Conservation (phyloP, 2,329 filamentous ascomycete species). For the Botryotinia convoluta region DNA sequence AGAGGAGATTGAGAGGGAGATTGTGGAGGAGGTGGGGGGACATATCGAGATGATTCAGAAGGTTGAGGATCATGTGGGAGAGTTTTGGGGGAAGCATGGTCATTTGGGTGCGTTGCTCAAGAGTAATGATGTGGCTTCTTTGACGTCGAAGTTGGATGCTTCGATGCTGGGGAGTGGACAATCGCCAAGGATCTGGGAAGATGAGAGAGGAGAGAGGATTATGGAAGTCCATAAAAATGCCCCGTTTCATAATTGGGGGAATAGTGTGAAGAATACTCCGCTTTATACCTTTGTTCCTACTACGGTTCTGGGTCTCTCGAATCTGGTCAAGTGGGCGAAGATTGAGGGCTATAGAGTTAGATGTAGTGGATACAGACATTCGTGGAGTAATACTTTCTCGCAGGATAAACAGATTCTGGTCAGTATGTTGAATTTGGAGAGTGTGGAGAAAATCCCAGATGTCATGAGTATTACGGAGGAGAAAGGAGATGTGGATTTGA, state of each 20-base stretch:
- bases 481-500: background rate
- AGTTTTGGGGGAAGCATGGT: slow-evolving; percentile 10
- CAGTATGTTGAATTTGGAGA: slow-evolving; percentile 43
- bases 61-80: slow-evolving; percentile 20
- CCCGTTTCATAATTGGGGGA: slow-evolving; percentile 45
- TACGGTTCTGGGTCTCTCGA: slow-evolving; percentile 43
- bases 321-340: slow-evolving; percentile 42
- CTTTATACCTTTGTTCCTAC: slow-evolving; percentile 44
- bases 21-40: slow-evolving; percentile 4
- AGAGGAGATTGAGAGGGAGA: background rate
- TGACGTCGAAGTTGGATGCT: background rate
- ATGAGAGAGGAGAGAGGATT: slow-evolving; percentile 34
- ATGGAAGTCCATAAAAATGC: slow-evolving; percentile 40
- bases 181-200: slow-evolving; percentile 38
- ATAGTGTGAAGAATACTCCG: slow-evolving; percentile 42
- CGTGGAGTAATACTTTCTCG: slow-evolving; percentile 44
- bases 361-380: slow-evolving; percentile 46
- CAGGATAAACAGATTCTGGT: slow-evolving; percentile 44
- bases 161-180: background rate
- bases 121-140: background rate
- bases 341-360: slow-evolving; percentile 41
- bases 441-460: slow-evolving; percentile 43
- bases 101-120: background rate
- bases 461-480: slow-evolving; percentile 33
- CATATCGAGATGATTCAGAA: slow-evolving; percentile 19